Evolutionary conservation across 2,329 filamentous ascomycete species (phyloP), one percentile per base, ranked within the genome.

Genomic region (Annulohypoxylon truncatum): DNA sequence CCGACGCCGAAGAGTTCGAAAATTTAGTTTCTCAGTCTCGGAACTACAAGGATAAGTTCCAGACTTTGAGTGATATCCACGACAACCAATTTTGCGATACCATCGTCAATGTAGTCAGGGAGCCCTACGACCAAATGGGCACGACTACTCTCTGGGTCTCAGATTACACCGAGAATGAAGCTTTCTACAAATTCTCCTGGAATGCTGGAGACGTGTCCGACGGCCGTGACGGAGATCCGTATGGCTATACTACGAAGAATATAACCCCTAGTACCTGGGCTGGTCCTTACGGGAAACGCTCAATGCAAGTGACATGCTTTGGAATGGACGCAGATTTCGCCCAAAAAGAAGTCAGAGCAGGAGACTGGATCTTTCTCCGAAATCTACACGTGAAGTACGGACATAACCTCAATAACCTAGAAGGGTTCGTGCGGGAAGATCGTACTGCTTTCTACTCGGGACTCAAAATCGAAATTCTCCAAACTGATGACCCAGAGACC

Each of bases 101-200:
- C 1, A 81, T 92, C 15, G 93, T 87, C 1, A 86, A 94, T 74
- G 87, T 97, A 2, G 85, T 94, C 48, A 82, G 77, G 47, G 78
- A 81, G 1, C 84, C 85, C 0, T 82, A 77, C 44, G 79, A 82
- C 28, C 18, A 71, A 5, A 74, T 75, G 20, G 82, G 85, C 24
- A 85, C 79, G 61, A 78, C 86, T 10, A 87, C 88, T 4, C 69
- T 97, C 0, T 94, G 94, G 82, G 81, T 97, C 15, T 91, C 92
- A 0, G 94, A 97, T 77, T 97, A 94, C 77, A 96, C 93, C 0
- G 80, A 87, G 53, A 93, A 97, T 73, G 74, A 82, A 0, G 64
- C 73, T 0, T 89, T 97, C 62, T 90, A 84, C 69, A 78, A 88
- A 33, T 88, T 80, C 51, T 72, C 74, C 9, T 78, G 73, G 63